These are phyloP conservation scores for Flueggea neowawraea DNA, from an alignment of 441 rosid species.

Conservation along the genomic window DNA sequence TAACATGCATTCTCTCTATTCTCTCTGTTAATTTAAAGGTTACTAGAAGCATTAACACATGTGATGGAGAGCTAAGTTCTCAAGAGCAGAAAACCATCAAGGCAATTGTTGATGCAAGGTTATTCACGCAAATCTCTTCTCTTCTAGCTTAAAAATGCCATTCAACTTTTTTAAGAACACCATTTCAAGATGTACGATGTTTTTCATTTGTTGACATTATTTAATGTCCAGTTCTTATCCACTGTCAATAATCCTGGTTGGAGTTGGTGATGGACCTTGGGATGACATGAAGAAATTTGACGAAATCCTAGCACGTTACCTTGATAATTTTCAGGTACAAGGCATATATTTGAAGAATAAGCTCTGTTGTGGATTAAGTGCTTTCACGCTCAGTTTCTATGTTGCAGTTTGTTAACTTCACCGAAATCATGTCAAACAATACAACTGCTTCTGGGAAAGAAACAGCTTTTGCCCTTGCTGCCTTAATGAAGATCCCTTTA, in stretches of 20 bases:
- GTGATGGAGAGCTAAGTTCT: slow-evolving; percentile 46
- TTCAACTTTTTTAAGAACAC: no score
- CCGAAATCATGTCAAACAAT: slow-evolving; percentile 52
- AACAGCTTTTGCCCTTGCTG: slow-evolving; percentile 83
- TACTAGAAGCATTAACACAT: slow-evolving; percentile 59
- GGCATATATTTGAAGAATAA: neutral
- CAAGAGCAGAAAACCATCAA: slow-evolving; percentile 70
- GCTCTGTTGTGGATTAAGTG: neutral
- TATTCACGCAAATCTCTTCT: neutral
- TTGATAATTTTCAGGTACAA: slow-evolving; percentile 83
- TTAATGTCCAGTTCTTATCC: slow-evolving; percentile 50
- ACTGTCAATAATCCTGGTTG: slow-evolving; percentile 73
- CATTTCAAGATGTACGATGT: neutral
- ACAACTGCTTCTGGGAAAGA: slow-evolving; percentile 45
- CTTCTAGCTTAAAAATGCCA: neutral
- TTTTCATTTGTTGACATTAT: neutral
- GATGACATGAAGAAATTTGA: slow-evolving; percentile 86
- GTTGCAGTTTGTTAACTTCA: slow-evolving; percentile 82
- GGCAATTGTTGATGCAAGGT: slow-evolving; percentile 83
- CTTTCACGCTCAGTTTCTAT: neutral
- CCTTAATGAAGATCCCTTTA: slow-evolving; percentile 86
- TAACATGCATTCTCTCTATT: neutral
- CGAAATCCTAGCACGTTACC: slow-evolving; percentile 64
- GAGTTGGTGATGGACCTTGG: slow-evolving; percentile 98
- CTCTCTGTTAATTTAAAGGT: slow-evolving; percentile 47